Evolutionary conservation across 805 yeast species (phyloP).

Genomic region (Nakazawaea siamensis): DNA sequence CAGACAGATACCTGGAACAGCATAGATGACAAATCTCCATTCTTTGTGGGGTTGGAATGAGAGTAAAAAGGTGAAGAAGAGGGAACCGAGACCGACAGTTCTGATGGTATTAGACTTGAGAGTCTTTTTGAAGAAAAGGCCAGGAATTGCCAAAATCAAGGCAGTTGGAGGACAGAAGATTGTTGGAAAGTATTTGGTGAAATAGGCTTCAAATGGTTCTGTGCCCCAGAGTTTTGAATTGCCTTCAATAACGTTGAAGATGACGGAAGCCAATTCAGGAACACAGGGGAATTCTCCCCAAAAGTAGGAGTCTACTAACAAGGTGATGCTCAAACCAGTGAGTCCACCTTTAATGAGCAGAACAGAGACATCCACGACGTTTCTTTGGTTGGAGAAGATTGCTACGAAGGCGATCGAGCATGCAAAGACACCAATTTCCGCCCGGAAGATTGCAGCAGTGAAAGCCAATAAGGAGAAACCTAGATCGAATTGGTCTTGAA

Average conservation of each 20-base stretch:
- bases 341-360: conserved; percentile 49
- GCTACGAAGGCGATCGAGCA: conserved; percentile 39
- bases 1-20: conserved; percentile 59
- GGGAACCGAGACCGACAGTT: conserved; percentile 40
- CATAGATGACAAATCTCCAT: conserved; percentile 82
- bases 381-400: conserved; percentile 34
- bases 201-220: conserved; percentile 68
- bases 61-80: conserved; percentile 50
- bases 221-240: conserved; percentile 77
- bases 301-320: conserved; percentile 61
- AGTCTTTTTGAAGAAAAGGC: conserved; percentile 20
- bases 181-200: conserved; percentile 40
- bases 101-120: conserved; percentile 27
- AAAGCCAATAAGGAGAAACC: conserved; percentile 51
- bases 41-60: conserved; percentile 90
- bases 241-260: conserved; percentile 72
- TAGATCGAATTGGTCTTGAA: conserved; percentile 39
- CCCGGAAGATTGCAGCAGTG: conserved; percentile 59
- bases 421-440: conserved; percentile 57
- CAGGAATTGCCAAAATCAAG: conserved; percentile 29
- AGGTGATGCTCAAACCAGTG: conserved; percentile 40
- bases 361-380: conserved; percentile 22
- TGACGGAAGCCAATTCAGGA: conserved; percentile 71
- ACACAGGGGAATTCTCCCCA: conserved; percentile 45
- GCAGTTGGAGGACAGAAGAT: conserved; percentile 39